These are phyloP conservation scores for Paraconiothyrium brasiliense DNA, from an alignment of 2,329 filamentous ascomycete species.

Conservation along the genomic window DNA sequence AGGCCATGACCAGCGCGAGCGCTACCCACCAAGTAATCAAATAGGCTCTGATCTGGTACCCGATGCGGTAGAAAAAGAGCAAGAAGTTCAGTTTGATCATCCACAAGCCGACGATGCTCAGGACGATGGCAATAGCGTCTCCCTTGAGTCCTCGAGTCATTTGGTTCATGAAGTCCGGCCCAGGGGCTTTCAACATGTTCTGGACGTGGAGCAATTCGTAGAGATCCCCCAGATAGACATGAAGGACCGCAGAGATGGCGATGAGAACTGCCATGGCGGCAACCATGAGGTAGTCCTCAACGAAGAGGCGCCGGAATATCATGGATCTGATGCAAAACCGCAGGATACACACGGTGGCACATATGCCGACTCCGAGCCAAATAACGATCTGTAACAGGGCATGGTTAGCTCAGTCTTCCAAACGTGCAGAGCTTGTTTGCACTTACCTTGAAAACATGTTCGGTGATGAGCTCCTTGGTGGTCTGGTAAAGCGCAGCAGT, in stretches of 20 bases:
- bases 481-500: slow-evolving; percentile 8
- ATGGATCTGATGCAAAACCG: slow-evolving; percentile 12
- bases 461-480: slow-evolving; percentile 6
- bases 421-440: background rate
- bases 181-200: slow-evolving; percentile 6
- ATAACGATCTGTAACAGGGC: slow-evolving; percentile 6
- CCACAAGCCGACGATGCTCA: slow-evolving; percentile 14
- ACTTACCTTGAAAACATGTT: slow-evolving; percentile 7
- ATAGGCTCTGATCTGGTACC: slow-evolving; percentile 8
- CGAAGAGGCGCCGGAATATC: slow-evolving; percentile 12
- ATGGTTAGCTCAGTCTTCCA: background rate
- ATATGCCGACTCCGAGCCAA: slow-evolving; percentile 13
- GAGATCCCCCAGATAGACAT: slow-evolving; percentile 8
- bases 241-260: slow-evolving; percentile 4
- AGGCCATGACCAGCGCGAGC: slow-evolving; percentile 5
- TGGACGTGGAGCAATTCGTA: slow-evolving; percentile 14
- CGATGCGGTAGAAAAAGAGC: slow-evolving; percentile 12
- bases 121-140: slow-evolving; percentile 7
- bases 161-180: slow-evolving; percentile 5
- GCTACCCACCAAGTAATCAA: slow-evolving; percentile 11
- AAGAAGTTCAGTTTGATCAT: slow-evolving; percentile 9
- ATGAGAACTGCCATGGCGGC: slow-evolving; percentile 14
- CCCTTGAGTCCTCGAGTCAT: slow-evolving; percentile 10
- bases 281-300: slow-evolving; percentile 16
- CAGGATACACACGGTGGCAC: slow-evolving; percentile 8